Base-by-base conservation (phyloP, 768 basidiomycete genomes). In the Tricholoma bakamatsutake region DNA sequence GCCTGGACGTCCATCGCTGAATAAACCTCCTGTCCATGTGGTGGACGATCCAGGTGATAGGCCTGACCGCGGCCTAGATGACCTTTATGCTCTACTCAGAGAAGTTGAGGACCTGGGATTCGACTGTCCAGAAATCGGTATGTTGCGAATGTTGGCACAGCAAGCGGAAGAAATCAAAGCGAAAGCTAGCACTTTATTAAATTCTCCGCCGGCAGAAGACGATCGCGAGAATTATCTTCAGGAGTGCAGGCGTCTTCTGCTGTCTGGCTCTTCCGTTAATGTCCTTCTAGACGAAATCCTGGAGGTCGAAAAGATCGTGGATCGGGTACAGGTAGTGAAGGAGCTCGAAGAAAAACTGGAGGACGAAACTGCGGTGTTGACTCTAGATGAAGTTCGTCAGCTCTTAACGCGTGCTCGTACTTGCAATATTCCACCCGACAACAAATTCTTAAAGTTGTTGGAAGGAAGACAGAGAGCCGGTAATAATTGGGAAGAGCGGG, bases 31-130 rank as follows among this genome's bases (percentile, higher is more conserved):
- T 10, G 35, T 55, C 7, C 59, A 54, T n/a, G 59, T 64, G 5
- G 66, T 72, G 52, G 72, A 82, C 57, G 87, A 91, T 53, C 78
- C 80, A 10, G 78, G 78, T 18, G 86, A 90, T 59, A 80, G 81
- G 57, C 85, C 86, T 15, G 89, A 93, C 60, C 80, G 85, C 40
- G 79, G 81, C 40, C 69, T 93, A 27, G 81, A 81, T 30, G 88
- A 90, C 58, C 77, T 96, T 8, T 82, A 87, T 60, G 72, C 75
- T 2, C 73, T 95, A 10, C 71, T 97, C 13, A 65, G 71, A 3
- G 85, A 94, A 63, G 91, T 89, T 5, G 83, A 90, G 53, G 75
- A 69, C 8, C 80, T 97, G 12, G 91, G 92, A 0, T 97, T 97
- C 62, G 92, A 96, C 58, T 81, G 85, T 46, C 80, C 81, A 4